Evolutionary conservation across 2,329 filamentous ascomycete genomes (phyloP).

Genomic region (Cordyceps pruinosa): DNA sequence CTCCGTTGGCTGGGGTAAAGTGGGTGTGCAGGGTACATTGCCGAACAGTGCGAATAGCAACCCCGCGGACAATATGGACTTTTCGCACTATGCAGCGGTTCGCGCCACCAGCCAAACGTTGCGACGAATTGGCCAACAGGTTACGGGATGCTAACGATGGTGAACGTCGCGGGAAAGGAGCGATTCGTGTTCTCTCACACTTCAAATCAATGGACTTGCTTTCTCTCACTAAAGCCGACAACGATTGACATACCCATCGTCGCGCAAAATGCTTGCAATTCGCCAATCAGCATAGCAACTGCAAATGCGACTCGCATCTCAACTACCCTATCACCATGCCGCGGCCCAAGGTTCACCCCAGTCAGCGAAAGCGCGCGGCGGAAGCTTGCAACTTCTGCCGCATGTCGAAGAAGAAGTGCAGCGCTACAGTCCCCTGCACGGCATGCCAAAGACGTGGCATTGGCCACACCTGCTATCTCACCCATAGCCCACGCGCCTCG

Average conservation of each 20-base stretch:
- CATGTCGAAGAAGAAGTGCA: constrained; percentile 44
- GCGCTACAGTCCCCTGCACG: constrained; percentile 40
- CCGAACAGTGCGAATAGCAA: constrained; percentile 8
- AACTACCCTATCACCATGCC: constrained; percentile 32
- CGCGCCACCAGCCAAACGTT: not conserved
- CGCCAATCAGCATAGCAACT: no score
- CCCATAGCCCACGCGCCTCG: not conserved
- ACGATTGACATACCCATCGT: no score
- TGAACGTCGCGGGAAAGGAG: no score
- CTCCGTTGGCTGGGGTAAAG: not conserved
- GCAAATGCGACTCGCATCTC: not conserved
- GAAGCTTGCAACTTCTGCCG: constrained; percentile 43
- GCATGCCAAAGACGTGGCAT: constrained; percentile 39
- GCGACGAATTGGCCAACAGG: not conserved
- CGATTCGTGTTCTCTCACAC: not conserved
- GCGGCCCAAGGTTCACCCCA: constrained; percentile 42
- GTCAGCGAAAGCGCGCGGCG: constrained; percentile 40
- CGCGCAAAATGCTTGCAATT: no score
- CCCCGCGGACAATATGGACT: not conserved
- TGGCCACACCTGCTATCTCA: constrained; percentile 12
- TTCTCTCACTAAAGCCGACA: no score
- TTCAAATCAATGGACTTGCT: not conserved
- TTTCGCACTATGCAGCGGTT: constrained; percentile 1
- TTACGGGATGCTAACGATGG: not conserved
- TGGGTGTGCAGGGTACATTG: constrained; percentile 4